Evolutionary conservation across 1,284 basidiomycete species (phyloP), one percentile per base, ranked within the genome.

Genomic region (Baeospora myosura): DNA sequence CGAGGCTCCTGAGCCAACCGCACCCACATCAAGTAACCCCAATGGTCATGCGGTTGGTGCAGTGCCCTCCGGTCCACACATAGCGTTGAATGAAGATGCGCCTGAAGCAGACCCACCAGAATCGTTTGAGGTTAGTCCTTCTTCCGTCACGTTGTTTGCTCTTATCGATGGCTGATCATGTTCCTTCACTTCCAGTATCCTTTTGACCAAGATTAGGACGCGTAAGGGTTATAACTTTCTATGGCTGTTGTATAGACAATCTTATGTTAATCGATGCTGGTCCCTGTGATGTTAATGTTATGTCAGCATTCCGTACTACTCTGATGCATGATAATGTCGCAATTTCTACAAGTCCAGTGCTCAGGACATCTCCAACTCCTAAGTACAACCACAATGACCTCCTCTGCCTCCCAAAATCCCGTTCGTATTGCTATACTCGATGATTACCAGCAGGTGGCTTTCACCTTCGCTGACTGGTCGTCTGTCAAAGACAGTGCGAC

Each of bases 91-190:
- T 49, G 81, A 85, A 51, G 76, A 65, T 54, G 74, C 71, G 16
- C 76, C 79, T 17, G 90, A 93, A 57, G 83, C 81, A n/a, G 80
- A 78, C 34, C 75, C 79, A 17, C 91, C 91, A 49, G 73, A 72
- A 55, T 60, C 81, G 17, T 91, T 91, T 54, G 86, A 90, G 78
- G 85, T 88, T 52, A 41, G 80, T 66, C 23, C 32, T 44, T 20
- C 11, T 20, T 42, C 14, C 40, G 26, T 43, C 32, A 28, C 22
- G 23, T 32, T 22, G 37, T 33, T 37, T 45, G 26, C 22, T 35
- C 44, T 23, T 12, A 38, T 46, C 28, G 45, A 46, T 46, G 38
- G 49, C 53, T 46, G 2, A 34, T 34, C 12, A 12, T 34, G 11
- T 12, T 51, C 46, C 42, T 35, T 47, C 23, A 41, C 43, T 36